Evolutionary conservation across 306 rosid genomes (phyloP).

Genomic region (Vigna unguiculata): DNA sequence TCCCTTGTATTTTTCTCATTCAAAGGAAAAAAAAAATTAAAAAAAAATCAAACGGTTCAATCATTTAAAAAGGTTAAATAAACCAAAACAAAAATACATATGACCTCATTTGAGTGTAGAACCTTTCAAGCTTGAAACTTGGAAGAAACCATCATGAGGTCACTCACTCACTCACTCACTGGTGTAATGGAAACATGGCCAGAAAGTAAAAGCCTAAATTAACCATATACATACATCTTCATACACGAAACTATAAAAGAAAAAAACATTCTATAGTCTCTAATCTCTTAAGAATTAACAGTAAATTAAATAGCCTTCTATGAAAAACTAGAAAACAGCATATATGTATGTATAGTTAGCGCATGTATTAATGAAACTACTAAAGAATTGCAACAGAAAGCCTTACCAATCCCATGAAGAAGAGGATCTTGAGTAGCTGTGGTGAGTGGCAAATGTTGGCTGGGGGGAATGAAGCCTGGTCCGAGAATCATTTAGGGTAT

Average conservation of each 20-base stretch:
- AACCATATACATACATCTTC: not conserved
- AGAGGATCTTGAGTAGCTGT: conserved; percentile 18
- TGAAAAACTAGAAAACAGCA: conserved; percentile 16
- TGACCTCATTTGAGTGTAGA: not conserved
- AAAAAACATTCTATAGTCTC: conserved; percentile 9
- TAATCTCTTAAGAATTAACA: conserved; percentile 23
- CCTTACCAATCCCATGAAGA: conserved; percentile 35
- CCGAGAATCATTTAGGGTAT: conserved; percentile 67
- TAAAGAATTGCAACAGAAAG: not conserved
- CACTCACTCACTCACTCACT: not conserved
- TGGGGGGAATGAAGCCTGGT: conserved; percentile 98
- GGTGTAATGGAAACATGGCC: not conserved
- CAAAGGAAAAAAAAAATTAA: not conserved
- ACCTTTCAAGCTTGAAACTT: conserved; percentile 28
- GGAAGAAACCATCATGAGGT: not conserved
- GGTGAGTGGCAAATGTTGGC: conserved; percentile 53
- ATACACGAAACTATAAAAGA: not conserved
- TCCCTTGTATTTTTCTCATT: not conserved
- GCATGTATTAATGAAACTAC: not conserved
- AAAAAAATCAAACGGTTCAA: not conserved
- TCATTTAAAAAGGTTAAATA: not conserved
- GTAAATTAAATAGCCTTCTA: conserved; percentile 3
- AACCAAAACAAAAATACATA: not conserved
- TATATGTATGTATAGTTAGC: not conserved
- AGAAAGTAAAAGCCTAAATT: not conserved